Evolutionary conservation across 75 land plant genomes (phyloP).

Genomic region (Larix kaempferi): DNA sequence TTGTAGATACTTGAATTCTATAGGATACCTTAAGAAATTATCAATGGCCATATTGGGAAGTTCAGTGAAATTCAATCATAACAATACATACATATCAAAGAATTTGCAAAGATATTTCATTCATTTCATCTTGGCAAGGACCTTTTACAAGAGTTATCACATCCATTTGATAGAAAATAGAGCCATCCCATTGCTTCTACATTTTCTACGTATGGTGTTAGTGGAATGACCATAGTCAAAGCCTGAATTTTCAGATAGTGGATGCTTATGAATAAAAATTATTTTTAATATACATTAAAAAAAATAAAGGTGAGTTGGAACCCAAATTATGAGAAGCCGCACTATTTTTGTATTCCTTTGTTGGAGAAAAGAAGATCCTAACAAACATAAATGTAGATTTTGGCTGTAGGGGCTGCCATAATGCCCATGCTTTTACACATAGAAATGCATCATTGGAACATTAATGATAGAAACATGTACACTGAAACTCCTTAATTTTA

Average conservation of each 20-base stretch:
- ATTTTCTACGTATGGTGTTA: constrained; percentile 48
- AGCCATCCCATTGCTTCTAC: constrained; percentile 51
- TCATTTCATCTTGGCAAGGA: constrained; percentile 19
- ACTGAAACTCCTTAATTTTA: constrained; percentile 37
- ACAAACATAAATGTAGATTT: constrained; percentile 43
- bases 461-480: constrained; percentile 25
- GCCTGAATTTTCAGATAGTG: constrained; percentile 60
- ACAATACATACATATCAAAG: constrained; percentile 24
- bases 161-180: constrained; percentile 29
- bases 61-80: constrained; percentile 23
- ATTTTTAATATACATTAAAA: constrained; percentile 80
- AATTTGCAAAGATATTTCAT: constrained; percentile 28
- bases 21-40: constrained; percentile 48
- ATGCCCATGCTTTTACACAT: constrained; percentile 45
- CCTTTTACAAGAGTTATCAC: constrained; percentile 23
- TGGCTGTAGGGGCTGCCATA: constrained; percentile 27
- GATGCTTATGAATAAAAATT: constrained; percentile 77
- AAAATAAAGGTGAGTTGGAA: constrained; percentile 36
- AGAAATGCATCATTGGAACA: constrained; percentile 15
- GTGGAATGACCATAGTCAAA: constrained; percentile 55
- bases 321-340: constrained; percentile 17
- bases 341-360: constrained; percentile 14
- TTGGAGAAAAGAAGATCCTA: constrained; percentile 45
- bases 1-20: no score
- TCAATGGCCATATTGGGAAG: constrained; percentile 45